Base-by-base conservation (phyloP, 2,329 filamentous ascomycete genomes). In the Fusarium bulbicola region DNA sequence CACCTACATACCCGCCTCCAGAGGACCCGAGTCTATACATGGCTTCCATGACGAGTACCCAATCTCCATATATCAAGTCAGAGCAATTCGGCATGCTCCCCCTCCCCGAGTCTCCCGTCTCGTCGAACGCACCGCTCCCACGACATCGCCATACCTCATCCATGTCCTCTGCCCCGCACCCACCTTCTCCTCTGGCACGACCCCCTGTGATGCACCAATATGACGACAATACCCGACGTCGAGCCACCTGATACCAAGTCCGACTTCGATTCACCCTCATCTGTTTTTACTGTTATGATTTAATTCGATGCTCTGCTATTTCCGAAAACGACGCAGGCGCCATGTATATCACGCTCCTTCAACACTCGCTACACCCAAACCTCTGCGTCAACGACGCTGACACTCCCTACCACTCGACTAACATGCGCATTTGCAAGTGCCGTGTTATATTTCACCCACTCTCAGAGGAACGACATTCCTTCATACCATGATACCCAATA, bases 21-120 rank as follows among this genome's bases (percentile, higher is more conserved):
- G 83, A 87, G 73, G 83, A 85, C 66, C 76, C 82, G 45, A 78
- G 78, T 60, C 72, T 81, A 59, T 78, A 74, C 56, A 81, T 84
- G 54, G 74, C 82, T 58, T 79, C 83, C 45, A 78, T 82, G 59
- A 78, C 81, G 61, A 78, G 80, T 64, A 80, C 81, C 57, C 82
- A 84, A 21, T 86, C 86, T 50, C 85, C 84, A 54, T 86, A 85
- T 74, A 80, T 85, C 66, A 79, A 80, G 59, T 80, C 85, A 21
- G 83, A 85, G 40, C 81, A 83, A 43, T 80, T 84, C 63, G 78
- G 82, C 76, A 84, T 83, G 82, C 81, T 85, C 63, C 83, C 84
- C 36, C 79, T 83, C 28, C 84, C 85, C 63, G 85, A 86, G 75
- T 86, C 85, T 46, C 84, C 84, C 18, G 70, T 84, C 42, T 77